Evolutionary conservation across 1,139 yeast species (phyloP), one percentile per base, ranked within the genome.

Genomic region (Spathaspora sp.): DNA sequence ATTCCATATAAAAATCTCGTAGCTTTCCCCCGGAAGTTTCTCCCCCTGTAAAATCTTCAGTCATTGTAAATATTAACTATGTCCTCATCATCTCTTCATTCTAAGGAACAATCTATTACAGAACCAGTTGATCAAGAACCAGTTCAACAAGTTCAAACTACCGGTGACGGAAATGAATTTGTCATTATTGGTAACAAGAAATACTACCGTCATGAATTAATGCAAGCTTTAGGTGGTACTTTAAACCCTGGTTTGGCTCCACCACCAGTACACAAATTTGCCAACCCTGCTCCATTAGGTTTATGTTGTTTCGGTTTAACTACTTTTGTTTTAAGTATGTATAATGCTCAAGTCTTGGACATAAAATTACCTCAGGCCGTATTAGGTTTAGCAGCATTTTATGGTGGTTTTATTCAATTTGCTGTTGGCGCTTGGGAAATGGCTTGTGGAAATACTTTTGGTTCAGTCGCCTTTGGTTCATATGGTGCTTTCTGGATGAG

Each of bases 271-370:
- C 57, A 64, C 43, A 51, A 65, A 42, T 62, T 73, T 47, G 85
- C 78, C 34, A 81, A 82, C 55, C 86, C 88, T 0, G 80, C 81
- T 34, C 86, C 88, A 7, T 65, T 81, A 50, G 87, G 86, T 2
- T 69, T 82, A 47, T 67, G 77, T 29, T 82, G 80, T 4, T 82
- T 80, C 62, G 74, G 76, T 17, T 55, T 76, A 50, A 69, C 80
- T 34, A 78, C 84, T 1, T 72, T 81, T 54, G 68, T 72, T 6
- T 67, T 75, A 50, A 70, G 78, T 2, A 67, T 80, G 59, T 56
- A 47, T 49, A 72, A 73, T 46, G 72, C 73, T 16, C 63, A 58
- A 51, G 78, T 77, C 16, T 67, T 67, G 69, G 78, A 78, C 11
- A 56, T 74, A 39, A 52, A 51, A 2, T 51, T 57, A 11, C 68